Evolutionary conservation across 257 asterid species (phyloP), one percentile per base, ranked within the genome.

Genomic region (Ballota nigra): DNA sequence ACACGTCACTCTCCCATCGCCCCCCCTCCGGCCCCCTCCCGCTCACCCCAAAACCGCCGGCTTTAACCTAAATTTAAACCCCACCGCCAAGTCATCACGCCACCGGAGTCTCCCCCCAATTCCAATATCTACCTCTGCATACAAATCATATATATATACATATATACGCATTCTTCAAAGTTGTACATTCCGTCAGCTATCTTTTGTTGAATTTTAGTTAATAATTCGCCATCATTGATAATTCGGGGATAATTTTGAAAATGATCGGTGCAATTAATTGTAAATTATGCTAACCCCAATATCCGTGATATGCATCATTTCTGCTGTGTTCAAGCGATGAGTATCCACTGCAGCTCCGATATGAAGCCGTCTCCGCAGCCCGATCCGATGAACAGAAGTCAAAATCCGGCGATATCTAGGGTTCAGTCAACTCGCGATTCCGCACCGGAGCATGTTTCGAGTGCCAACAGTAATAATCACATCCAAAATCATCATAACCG

Each of bases 251-350:
- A 18, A 49, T 16, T 52, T 41, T 28, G 78, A 31, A 13, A 29
- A 74, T 60, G 80, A 71, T 75, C 68, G 51, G 68, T 33, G 40
- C 29, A 29, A 18, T 70, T 69, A 1, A 2, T 53, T 38, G 67
- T 10, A 20, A 75, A 33, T 43, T 41, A 78, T 64, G 86, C 78
- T 59, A 57, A 71, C 59, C 66, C 7, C 43, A n/a, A 10, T 45
- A n/a, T 28, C 69, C 34, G 36, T 78, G 79, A 24, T 78, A 82
- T 82, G 86, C 83, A 66, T 79, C 82, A 79, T 41, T 82, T 82
- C 75, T 79, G 86, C 80, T 79, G 82, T 77, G 76, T 65, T 52
- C 34, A 79, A 63, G 66, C 75, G 68, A 73, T 82, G 80, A 65
- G 80, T 29, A 76, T 76, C 61, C 69, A 76, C 60, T 70, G 68